Evolutionary conservation across 768 basidiomycete genomes (phyloP).

Genomic region (Suillus americanus): DNA sequence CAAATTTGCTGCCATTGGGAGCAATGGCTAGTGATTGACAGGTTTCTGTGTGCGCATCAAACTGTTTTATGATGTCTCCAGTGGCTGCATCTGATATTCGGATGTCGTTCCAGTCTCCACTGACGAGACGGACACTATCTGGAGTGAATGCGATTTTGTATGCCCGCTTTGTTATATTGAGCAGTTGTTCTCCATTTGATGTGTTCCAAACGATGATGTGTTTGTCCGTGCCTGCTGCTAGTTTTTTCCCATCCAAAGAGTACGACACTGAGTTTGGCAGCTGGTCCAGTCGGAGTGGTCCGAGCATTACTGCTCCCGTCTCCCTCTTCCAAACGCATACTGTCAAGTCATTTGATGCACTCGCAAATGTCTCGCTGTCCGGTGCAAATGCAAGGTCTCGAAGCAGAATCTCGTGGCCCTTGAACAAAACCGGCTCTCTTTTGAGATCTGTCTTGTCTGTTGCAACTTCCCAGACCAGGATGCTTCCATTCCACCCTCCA

Average conservation of each 20-base stretch:
- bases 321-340: not conserved
- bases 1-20: no score
- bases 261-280: not conserved
- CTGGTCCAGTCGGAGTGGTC: not conserved
- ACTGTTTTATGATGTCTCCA: no score
- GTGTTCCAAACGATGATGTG: not conserved
- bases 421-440: not conserved
- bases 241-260: not conserved
- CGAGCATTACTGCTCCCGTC: not conserved
- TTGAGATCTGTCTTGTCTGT: not conserved
- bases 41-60: no score
- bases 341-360: not conserved
- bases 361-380: not conserved
- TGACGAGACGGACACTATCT: no score
- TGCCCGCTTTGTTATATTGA: no score
- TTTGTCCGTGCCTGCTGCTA: constrained; percentile 10
- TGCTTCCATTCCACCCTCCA: not conserved
- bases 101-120: no score
- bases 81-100: no score
- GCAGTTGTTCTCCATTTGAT: not conserved
- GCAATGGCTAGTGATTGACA: no score
- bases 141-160: no score
- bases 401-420: not conserved
- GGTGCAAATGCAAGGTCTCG: not conserved
- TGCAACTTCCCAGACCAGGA: not conserved